These are phyloP conservation scores for Anacardium occidentale DNA, from an alignment of 345 rosid species.

Conservation along the genomic window DNA sequence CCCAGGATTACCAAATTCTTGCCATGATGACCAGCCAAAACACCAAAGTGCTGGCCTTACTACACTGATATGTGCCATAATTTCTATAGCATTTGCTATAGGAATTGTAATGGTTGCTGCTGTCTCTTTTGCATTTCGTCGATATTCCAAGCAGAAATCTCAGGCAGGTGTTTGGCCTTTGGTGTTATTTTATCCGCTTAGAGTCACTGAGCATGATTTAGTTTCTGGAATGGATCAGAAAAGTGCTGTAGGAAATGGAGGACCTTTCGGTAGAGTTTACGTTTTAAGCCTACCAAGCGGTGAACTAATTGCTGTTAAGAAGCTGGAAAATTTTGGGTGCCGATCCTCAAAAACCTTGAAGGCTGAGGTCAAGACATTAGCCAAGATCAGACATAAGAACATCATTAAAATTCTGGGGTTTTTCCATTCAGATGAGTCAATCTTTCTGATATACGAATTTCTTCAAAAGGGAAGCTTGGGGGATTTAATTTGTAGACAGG, in stretches of 20 bases:
- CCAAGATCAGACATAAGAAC: slow-evolving; percentile 84
- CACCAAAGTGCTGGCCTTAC: slow-evolving; percentile 38
- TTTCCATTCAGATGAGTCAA: slow-evolving; percentile 68
- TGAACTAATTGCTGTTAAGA: slow-evolving; percentile 78
- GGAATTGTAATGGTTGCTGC: slow-evolving; percentile 50
- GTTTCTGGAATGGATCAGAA: slow-evolving; percentile 66
- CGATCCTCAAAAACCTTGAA: slow-evolving; percentile 65
- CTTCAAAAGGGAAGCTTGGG: slow-evolving; percentile 70
- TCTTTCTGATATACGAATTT: slow-evolving; percentile 74
- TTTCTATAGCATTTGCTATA: slow-evolving; percentile 63
- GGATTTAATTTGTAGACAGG: slow-evolving; percentile 53
- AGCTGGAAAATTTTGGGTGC: slow-evolving; percentile 58
- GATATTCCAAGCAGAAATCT: slow-evolving; percentile 50
- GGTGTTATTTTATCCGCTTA: slow-evolving; percentile 78
- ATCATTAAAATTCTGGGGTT: slow-evolving; percentile 71
- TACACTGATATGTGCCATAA: slow-evolving; percentile 47
- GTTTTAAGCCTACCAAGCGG: slow-evolving; percentile 66
- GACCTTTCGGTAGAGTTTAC: slow-evolving; percentile 64
- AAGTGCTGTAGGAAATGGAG: slow-evolving; percentile 51
- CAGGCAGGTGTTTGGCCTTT: slow-evolving; percentile 63
- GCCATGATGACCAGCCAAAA: slow-evolving; percentile 44
- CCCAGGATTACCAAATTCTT: slow-evolving; percentile 63
- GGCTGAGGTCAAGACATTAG: slow-evolving; percentile 78
- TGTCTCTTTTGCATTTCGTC: slow-evolving; percentile 48
- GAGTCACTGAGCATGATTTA: slow-evolving; percentile 71